Evolutionary conservation across 495 filamentous ascomycete genomes (phyloP).

Genomic region (Xylaria scruposa): DNA sequence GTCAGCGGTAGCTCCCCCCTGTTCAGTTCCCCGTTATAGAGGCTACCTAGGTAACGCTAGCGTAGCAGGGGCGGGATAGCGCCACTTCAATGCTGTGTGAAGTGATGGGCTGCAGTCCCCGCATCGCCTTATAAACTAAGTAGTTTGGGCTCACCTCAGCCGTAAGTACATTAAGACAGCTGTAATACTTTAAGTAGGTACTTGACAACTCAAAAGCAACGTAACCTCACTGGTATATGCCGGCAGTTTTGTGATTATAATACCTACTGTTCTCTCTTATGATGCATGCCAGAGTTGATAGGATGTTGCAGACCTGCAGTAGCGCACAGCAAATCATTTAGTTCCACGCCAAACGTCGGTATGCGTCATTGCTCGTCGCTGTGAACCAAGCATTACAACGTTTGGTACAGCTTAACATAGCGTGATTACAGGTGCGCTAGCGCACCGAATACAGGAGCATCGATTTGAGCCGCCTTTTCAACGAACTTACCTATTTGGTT

Average conservation of each 20-base stretch:
- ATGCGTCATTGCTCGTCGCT: conserved; percentile 6
- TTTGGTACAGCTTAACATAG: not conserved
- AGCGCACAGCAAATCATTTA: not conserved
- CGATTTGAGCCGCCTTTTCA: conserved; percentile 18
- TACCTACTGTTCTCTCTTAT: not conserved
- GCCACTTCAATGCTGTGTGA: conserved; percentile 10
- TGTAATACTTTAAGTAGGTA: not conserved
- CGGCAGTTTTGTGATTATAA: not conserved
- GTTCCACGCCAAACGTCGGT: not conserved
- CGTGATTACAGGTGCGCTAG: not conserved
- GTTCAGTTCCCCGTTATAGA: not conserved
- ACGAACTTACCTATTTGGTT: not conserved
- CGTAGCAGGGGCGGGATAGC: conserved; percentile 4
- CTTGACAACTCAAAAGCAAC: not conserved
- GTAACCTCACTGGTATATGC: not conserved
- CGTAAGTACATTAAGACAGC: not conserved
- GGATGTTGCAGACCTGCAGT: not conserved
- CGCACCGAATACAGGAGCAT: not conserved
- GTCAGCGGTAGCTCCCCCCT: not conserved
- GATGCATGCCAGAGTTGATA: not conserved
- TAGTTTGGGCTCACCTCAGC: too few species aligned
- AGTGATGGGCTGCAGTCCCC: not conserved
- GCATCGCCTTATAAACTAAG: not conserved
- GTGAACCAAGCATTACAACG: conserved; percentile 9
- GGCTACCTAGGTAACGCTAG: not conserved